These are phyloP conservation scores for sweet orange (Citrus sinensis) DNA, from an alignment of 345 rosid genomes.

Conservation along the genomic window DVS_A1.0 CM039164.1:4625001-4625500, in stretches of 20 bases:
- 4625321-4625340: no score
- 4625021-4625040: background rate
- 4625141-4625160: background rate
- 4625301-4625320: no score
- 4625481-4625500: no score
- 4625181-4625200: background rate
- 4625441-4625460: no score
- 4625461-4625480: no score
- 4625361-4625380: no score
- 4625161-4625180: background rate
- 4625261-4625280: no score
- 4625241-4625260: background rate
- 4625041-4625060: background rate
- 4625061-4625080: background rate
- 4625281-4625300: no score
- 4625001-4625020: background rate
- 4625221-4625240: background rate
- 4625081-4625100: slow-evolving; percentile 4
- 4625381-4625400: no score
- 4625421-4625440: no score
- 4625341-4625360: no score
- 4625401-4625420: no score
- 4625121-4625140: background rate
- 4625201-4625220: background rate
- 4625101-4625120: background rate